phyloP scores from a whole-genome alignment of 768 basidiomycete genomes.

The Gyrodon lividus region DNA sequence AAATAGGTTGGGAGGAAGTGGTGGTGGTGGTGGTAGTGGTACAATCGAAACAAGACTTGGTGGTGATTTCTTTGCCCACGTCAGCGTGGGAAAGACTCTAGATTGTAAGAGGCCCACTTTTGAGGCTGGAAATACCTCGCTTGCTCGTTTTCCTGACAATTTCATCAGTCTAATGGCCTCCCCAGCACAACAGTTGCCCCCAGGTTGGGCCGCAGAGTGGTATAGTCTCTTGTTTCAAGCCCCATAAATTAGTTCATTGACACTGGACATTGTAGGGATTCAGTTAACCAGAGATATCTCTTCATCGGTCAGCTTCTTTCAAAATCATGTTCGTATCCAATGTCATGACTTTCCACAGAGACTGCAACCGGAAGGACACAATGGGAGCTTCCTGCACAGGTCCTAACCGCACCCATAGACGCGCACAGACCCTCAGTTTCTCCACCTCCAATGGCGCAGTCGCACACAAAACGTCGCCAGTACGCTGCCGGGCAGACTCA shows the following conservation, averaged over 20 bases:
- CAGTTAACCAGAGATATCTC: conserved; percentile 74
- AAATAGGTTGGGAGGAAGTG: too few species aligned
- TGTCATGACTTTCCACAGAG: conserved; percentile 49
- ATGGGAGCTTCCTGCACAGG: conserved; percentile 75
- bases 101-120: too few species aligned
- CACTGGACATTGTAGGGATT: conserved; percentile 58
- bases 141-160: neutral
- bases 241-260: neutral
- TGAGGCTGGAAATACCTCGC: neutral
- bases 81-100: too few species aligned
- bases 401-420: conserved; percentile 37
- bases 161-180: conserved; percentile 38
- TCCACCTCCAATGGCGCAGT: conserved; percentile 39
- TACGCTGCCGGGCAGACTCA: conserved; percentile 95
- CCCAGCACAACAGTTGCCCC: conserved; percentile 71
- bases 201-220: conserved; percentile 95
- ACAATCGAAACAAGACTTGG: too few species aligned
- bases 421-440: conserved; percentile 44
- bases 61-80: too few species aligned
- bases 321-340: conserved; percentile 5
- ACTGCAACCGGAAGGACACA: conserved; percentile 79
- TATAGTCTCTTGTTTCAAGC: conserved; percentile 32
- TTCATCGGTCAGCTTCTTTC: conserved; percentile 72
- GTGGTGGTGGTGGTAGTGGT: too few species aligned
- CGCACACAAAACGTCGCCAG: conserved; percentile 74